Percentiles rank a stretch among this genome's conserved stretches.
Evolutionary conservation across 2,329 filamentous ascomycete species (phyloP).

Genomic region (Didymellaceae sp.): DNA sequence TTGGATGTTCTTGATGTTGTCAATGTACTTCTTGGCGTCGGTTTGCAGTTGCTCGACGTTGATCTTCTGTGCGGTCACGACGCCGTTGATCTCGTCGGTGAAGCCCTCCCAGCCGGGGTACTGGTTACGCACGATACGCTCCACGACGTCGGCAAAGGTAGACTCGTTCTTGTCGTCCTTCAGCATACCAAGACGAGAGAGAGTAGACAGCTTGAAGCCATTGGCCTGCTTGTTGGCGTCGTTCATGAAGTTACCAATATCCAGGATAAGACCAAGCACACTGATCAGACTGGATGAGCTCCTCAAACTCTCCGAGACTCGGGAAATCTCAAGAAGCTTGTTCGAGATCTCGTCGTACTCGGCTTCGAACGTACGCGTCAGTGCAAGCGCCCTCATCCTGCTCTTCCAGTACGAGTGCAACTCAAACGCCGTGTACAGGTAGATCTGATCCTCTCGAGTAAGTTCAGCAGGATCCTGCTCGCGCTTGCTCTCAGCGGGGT

Average conservation of each 20-base stretch:
- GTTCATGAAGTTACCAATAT: conserved; percentile 99
- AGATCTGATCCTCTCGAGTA: conserved; percentile 94
- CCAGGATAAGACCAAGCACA: conserved; percentile 91
- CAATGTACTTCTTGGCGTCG: conserved; percentile 90
- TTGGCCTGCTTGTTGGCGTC: conserved; percentile 97
- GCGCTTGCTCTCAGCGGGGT: conserved; percentile 76
- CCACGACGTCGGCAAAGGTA: conserved; percentile 92
- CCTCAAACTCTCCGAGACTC: conserved; percentile 84
- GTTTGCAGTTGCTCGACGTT: conserved; percentile 90
- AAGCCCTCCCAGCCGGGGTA: conserved; percentile 96
- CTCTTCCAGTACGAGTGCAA: conserved; percentile 99
- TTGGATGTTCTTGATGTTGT: conserved; percentile 94
- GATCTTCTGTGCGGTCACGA: conserved; percentile 82
- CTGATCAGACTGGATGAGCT: conserved; percentile 96
- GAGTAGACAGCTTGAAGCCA: conserved; percentile 96
- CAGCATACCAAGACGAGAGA: conserved; percentile 92
- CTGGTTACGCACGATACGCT: conserved; percentile 94
- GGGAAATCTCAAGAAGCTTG: conserved; percentile 85
- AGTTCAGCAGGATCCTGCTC: conserved; percentile 89
- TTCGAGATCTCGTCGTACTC: conserved; percentile 92
- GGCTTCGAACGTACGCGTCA: conserved; percentile 81
- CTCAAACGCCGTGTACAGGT: conserved; percentile 90
- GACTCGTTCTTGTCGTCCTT: conserved; percentile 99
- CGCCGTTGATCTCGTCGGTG: conserved; percentile 79
- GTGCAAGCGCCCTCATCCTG: conserved; percentile 85